Percentiles rank a stretch among this genome's conserved stretches.
Conservation (phyloP, 441 rosid species). For the Breynia disticha region DNA sequence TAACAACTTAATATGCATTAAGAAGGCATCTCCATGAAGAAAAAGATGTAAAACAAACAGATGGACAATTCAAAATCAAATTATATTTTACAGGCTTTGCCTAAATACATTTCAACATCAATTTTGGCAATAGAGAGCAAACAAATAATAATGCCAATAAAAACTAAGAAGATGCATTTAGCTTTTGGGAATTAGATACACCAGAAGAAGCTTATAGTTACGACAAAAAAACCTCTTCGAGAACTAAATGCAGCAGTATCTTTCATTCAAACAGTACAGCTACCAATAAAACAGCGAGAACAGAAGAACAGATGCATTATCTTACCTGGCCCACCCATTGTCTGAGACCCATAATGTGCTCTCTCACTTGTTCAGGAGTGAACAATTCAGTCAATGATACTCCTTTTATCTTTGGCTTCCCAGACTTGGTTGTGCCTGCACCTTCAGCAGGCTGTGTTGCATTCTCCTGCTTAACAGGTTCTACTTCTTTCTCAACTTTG, state of each 20-base stretch:
- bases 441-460: conserved; percentile 41
- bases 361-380: conserved; percentile 96
- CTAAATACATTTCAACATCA: too few relatives aligned
- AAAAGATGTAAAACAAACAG: too few relatives aligned
- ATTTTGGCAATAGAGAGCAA: too few relatives aligned
- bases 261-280: not conserved
- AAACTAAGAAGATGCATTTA: too few relatives aligned
- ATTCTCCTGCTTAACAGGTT: conserved; percentile 49
- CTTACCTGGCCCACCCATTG: conserved; percentile 99
- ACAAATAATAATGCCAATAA: too few relatives aligned
- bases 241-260: not conserved
- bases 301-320: not conserved
- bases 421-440: conserved; percentile 60
- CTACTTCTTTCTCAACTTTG: conserved; percentile 55
- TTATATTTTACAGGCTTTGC: too few relatives aligned
- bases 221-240: too few relatives aligned
- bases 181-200: too few relatives aligned
- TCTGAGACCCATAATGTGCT: conserved; percentile 88
- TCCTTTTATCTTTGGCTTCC: conserved; percentile 93
- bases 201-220: too few relatives aligned
- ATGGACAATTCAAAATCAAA: too few relatives aligned
- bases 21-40: too few relatives aligned
- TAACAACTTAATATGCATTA: too few relatives aligned
- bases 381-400: conserved; percentile 94
- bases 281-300: not conserved